Conservation (phyloP, 1,284 basidiomycete species). For the Flammula alnicola region DNA sequence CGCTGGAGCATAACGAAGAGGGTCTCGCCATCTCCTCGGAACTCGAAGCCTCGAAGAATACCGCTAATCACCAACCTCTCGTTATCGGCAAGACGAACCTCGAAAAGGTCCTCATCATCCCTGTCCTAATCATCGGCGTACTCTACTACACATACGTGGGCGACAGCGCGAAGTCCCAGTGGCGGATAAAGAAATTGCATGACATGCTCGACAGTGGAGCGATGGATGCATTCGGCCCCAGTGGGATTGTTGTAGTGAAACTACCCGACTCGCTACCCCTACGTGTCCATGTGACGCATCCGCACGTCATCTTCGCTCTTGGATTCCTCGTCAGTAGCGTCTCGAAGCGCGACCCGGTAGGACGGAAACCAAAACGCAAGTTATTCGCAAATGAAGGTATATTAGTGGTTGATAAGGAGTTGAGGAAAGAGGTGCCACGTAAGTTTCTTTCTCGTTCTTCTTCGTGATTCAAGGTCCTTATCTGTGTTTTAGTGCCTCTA, state of each 20-base stretch:
- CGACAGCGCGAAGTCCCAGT: slow-evolving; percentile 45
- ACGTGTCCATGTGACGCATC: slow-evolving; percentile 65
- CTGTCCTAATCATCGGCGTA: slow-evolving; percentile 53
- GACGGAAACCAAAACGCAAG: slow-evolving; percentile 71
- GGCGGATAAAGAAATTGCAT: slow-evolving; percentile 60
- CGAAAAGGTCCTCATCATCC: slow-evolving; percentile 31
- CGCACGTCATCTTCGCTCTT: slow-evolving; percentile 62
- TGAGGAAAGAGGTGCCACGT: slow-evolving; percentile 40
- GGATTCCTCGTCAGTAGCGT: slow-evolving; percentile 68
- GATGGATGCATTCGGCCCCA: slow-evolving; percentile 47
- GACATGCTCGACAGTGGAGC: slow-evolving; percentile 62
- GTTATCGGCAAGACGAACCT: slow-evolving; percentile 15
- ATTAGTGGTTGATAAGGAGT: slow-evolving; percentile 51
- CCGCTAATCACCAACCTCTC: background rate
- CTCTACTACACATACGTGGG: slow-evolving; percentile 64
- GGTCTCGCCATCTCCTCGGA: slow-evolving; percentile 36
- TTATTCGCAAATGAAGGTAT: slow-evolving; percentile 71
- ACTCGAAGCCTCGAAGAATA: slow-evolving; percentile 6
- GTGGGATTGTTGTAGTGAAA: slow-evolving; percentile 56
- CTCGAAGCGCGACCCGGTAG: slow-evolving; percentile 72
- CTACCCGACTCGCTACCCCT: slow-evolving; percentile 45
- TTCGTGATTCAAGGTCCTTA: slow-evolving; percentile 8
- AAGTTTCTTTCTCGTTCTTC: slow-evolving; percentile 12
- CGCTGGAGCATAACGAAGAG: slow-evolving; percentile 50
- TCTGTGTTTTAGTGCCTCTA: slow-evolving; percentile 30